Base-by-base conservation (phyloP, 2,329 filamentous ascomycete species). In the Penicillium italicum region DNA sequence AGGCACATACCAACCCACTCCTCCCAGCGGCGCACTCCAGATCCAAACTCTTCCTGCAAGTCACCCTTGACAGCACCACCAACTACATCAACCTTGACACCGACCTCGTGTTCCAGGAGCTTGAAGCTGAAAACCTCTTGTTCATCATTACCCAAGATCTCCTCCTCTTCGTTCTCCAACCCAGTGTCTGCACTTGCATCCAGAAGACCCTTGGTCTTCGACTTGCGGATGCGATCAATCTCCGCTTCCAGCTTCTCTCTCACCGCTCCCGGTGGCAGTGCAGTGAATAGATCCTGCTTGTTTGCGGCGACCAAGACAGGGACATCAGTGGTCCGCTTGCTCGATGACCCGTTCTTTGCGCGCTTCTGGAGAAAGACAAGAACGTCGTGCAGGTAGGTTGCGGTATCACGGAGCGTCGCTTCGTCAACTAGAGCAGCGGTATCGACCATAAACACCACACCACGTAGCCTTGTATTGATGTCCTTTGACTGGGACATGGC, bases 281-380 rank as follows among this genome's bases (percentile, higher is more conserved):
- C 91, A 0, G 94, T 97, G 72, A 99, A 99, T 1, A 99, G 80
- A 72, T 99, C 94, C 70, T 91, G 83, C 80, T 99, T 99, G 76
- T 97, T 99, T 51, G 91, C 92, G 1, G 91, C 92, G 33, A 99
- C 79, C 34, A 99, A 80, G 8, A 99, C 81, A 0, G 89, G 86
- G 9, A 94, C 80, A 22, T 83, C 79, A 22, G 79, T 75, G 0
- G 83, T 81, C 0, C 78, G 79, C 64, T 85, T 86, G 43, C 80
- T 78, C 1, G 70, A 68, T 18, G 80, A 80, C 60, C 81, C 85
- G 37, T 57, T 67, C 59, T 72, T 74, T 46, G 85, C 82, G 44
- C 87, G 82, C 74, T 87, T 89, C 77, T 97, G 94, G 56, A 99
- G 79, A 3, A 83, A 72, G 3, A 97, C 80, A n/a, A 99, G 82